Evolutionary conservation across 148 eudicot species (phyloP).

Genomic region (Fallopia convolvulus): DNA sequence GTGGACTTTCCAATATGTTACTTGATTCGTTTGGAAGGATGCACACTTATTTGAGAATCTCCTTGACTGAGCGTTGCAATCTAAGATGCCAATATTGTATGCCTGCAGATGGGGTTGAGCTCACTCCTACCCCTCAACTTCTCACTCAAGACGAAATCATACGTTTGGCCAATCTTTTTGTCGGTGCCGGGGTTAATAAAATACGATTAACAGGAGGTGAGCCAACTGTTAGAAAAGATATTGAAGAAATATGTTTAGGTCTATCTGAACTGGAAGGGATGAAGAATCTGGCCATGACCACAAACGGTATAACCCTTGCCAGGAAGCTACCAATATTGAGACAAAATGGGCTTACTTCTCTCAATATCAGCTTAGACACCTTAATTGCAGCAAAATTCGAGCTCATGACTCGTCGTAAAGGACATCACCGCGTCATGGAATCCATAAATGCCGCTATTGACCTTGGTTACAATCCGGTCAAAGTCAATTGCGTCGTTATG

Average conservation of each 20-base stretch:
- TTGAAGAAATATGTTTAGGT: conserved; percentile 72
- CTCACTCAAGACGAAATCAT: conserved; percentile 69
- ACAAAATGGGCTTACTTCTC: conserved; percentile 63
- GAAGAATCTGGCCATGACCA: conserved; percentile 78
- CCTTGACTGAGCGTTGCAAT: conserved; percentile 93
- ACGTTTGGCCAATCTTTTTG: conserved; percentile 68
- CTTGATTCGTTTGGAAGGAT: conserved; percentile 87
- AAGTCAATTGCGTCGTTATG: conserved; percentile 94
- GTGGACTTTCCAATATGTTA: conserved; percentile 61
- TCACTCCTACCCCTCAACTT: conserved; percentile 54
- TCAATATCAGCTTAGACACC: conserved; percentile 90
- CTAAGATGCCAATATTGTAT: conserved; percentile 94
- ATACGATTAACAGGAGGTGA: conserved; percentile 98
- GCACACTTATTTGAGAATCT: conserved; percentile 86
- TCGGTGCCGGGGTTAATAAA: conserved; percentile 73
- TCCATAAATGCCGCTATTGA: conserved; percentile 68
- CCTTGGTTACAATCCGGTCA: conserved; percentile 84
- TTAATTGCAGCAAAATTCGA: conserved; percentile 80
- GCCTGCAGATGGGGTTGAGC: conserved; percentile 95
- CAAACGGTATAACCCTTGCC: conserved; percentile 77
- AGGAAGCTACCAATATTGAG: conserved; percentile 80
- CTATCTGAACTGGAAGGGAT: conserved; percentile 67
- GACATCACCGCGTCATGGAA: conserved; percentile 80
- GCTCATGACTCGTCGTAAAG: conserved; percentile 84
- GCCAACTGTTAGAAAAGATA: conserved; percentile 83